phyloP scores from a whole-genome alignment of 2,329 filamentous ascomycete species.

The Diplodia sapinea region DNA sequence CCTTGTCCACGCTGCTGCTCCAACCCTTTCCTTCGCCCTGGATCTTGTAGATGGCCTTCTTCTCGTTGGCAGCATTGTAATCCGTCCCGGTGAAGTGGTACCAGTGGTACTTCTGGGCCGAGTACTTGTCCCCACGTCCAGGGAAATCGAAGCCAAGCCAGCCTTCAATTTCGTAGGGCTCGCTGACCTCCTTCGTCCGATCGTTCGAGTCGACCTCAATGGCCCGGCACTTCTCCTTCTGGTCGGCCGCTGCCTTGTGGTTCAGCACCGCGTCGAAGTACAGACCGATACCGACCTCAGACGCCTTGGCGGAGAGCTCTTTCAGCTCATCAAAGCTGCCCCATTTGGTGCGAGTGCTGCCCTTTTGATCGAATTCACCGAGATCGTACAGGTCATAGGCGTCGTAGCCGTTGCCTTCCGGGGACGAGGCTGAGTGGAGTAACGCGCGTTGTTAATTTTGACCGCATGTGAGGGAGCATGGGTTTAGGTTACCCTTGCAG shows the following conservation, averaged over 20 bases:
- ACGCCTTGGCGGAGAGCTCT: constrained; percentile 58
- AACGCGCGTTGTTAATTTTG: not conserved
- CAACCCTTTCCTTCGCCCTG: constrained; percentile 68
- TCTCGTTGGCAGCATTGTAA: constrained; percentile 63
- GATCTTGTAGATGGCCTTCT: constrained; percentile 70
- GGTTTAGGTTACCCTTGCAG: constrained; percentile 63
- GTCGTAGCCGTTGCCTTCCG: constrained; percentile 66
- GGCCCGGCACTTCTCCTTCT: constrained; percentile 65
- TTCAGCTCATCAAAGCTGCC: constrained; percentile 67
- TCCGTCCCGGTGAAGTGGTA: constrained; percentile 73
- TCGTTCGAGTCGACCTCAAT: constrained; percentile 68
- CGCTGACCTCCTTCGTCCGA: constrained; percentile 60
- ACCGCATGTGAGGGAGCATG: not conserved
- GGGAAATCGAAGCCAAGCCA: constrained; percentile 73
- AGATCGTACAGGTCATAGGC: constrained; percentile 70
- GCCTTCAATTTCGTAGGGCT: constrained; percentile 67
- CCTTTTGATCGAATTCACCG: constrained; percentile 76
- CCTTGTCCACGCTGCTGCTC: constrained; percentile 65
- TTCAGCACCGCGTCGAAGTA: constrained; percentile 76
- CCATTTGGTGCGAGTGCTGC: constrained; percentile 69
- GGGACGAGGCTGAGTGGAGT: constrained; percentile 56
- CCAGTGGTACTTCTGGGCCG: constrained; percentile 67
- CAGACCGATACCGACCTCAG: constrained; percentile 61
- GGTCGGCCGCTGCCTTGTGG: constrained; percentile 73
- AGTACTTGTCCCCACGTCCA: constrained; percentile 65